A percentile compares a stretch with the other conserved stretches of the same genome.
These are phyloP conservation scores for Acanthamoeba castellanii DNA, from an alignment of 208 protist genomes.

Conservation along the genomic window DNA sequence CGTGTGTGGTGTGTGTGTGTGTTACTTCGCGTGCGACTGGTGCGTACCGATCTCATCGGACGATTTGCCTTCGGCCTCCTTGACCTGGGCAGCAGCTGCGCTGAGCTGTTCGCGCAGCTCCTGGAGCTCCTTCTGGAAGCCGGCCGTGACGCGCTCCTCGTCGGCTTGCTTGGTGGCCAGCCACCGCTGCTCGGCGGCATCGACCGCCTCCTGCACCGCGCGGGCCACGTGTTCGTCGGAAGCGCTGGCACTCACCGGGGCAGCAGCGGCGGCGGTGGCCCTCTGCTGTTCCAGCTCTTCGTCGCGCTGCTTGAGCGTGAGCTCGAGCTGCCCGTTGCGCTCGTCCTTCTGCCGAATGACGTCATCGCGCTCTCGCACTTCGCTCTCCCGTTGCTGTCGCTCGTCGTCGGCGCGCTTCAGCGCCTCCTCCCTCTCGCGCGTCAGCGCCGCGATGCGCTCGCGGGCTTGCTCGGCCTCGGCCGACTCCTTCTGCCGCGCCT, in stretches of 20 bases:
- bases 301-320: neutral
- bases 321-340: neutral
- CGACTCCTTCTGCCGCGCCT: neutral
- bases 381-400: neutral
- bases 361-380: neutral
- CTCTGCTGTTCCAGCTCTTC: neutral
- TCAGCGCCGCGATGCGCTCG: neutral
- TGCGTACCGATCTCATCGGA: neutral
- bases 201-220: neutral
- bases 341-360: neutral
- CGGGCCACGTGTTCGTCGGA: neutral
- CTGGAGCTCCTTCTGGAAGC: neutral
- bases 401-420: neutral
- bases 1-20: neutral
- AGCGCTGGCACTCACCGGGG: neutral
- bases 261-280: neutral
- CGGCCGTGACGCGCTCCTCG: neutral
- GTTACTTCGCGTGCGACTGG: neutral
- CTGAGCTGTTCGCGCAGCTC: neutral
- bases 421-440: neutral
- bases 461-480: neutral
- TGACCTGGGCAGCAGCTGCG: neutral
- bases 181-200: neutral
- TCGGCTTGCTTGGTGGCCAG: neutral
- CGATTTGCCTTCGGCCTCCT: neutral